Evolutionary conservation across 192 early-diverging fungal genomes (phyloP).

Genomic region (Linnemannia elongata): DNA sequence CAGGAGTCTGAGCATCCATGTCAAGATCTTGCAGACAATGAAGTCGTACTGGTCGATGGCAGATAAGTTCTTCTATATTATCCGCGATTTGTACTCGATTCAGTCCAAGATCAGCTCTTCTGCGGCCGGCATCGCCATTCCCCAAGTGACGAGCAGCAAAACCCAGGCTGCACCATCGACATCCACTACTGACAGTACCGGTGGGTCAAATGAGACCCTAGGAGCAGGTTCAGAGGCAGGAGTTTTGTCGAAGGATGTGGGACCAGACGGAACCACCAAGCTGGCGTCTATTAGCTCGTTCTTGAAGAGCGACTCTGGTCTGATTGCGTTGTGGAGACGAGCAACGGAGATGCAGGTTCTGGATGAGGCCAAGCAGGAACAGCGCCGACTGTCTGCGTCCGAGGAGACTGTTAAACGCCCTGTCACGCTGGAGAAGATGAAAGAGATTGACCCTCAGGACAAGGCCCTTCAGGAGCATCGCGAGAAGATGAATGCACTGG

Average conservation of each 20-base stretch:
- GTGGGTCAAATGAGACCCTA: neutral
- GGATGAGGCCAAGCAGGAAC: conserved; percentile 48
- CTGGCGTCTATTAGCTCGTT: conserved; percentile 50
- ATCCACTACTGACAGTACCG: neutral
- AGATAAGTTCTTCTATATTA: conserved; percentile 66
- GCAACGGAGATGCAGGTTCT: conserved; percentile 53
- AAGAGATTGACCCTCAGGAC: conserved; percentile 15
- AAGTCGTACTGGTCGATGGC: conserved; percentile 67
- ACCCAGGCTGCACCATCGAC: neutral
- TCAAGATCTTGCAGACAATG: conserved; percentile 59
- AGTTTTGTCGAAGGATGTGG: neutral
- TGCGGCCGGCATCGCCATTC: neutral
- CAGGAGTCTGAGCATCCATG: conserved; percentile 57
- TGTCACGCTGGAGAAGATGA: conserved; percentile 8
- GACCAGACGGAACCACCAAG: conserved; percentile 12
- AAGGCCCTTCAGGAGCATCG: conserved; percentile 36
- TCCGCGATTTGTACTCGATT: conserved; percentile 66
- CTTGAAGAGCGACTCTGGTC: conserved; percentile 52
- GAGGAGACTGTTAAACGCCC: conserved; percentile 24
- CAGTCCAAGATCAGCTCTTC: conserved; percentile 58
- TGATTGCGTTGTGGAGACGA: conserved; percentile 51
- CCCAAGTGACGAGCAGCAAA: conserved; percentile 2
- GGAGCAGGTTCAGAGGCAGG: neutral
- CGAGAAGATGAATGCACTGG: conserved; percentile 35
- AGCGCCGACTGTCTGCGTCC: conserved; percentile 20